Conservation (phyloP, 306 rosid species). For the Cucurbita argyrosperma region DNA sequence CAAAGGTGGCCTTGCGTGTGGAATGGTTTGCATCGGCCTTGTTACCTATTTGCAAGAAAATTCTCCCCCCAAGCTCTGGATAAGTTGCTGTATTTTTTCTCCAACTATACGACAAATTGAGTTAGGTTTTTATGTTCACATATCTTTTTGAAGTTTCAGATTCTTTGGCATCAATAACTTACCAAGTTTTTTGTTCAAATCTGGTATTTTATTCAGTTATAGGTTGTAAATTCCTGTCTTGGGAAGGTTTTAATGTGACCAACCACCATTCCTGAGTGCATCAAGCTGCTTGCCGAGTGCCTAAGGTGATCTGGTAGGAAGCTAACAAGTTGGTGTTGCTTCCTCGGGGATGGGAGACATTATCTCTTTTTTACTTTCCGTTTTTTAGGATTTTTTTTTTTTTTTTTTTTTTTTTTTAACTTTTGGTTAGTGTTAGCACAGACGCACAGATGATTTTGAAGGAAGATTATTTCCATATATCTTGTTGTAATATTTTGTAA, state of each 20-base stretch:
- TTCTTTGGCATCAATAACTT: conserved; percentile 66
- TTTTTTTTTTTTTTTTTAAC: not conserved
- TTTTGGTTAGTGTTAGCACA: not conserved
- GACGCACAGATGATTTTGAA: not conserved
- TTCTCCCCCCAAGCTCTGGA: conserved; percentile 66
- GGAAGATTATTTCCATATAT: not conserved
- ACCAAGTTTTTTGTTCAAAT: conserved; percentile 27
- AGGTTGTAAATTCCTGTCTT: conserved; percentile 7
- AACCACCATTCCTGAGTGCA: conserved; percentile 27
- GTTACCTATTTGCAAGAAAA: conserved; percentile 95
- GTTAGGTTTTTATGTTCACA: conserved; percentile 21
- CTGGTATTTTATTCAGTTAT: conserved; percentile 31
- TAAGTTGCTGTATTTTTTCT: conserved; percentile 48
- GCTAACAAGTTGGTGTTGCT: conserved; percentile 10
- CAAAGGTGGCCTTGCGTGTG: conserved; percentile 95
- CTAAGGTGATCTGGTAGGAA: not conserved
- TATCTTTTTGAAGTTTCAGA: conserved; percentile 11
- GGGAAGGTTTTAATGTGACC: conserved; percentile 41
- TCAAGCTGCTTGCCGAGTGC: conserved; percentile 14
- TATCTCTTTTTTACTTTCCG: not conserved
- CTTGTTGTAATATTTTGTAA: conserved; percentile 1
- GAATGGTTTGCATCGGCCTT: conserved; percentile 78
- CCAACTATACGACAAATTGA: conserved; percentile 68
- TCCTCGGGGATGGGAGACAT: conserved; percentile 2
- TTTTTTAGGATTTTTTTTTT: not conserved